Conservation (phyloP, 148 eudicot species). For the Mesembryanthemum crystallinum region DNA sequence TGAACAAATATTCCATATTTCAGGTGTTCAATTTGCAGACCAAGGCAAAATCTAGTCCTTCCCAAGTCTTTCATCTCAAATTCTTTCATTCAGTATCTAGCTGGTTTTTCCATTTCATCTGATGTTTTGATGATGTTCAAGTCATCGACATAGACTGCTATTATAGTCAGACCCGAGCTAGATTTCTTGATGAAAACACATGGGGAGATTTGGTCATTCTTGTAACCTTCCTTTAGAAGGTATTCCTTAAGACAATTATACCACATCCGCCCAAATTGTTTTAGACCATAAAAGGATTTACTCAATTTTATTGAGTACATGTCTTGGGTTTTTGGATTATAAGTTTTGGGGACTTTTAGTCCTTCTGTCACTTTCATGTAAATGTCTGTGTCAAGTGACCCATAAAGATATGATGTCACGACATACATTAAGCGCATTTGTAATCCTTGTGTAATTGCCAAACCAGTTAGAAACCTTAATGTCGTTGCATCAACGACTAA, state of each 20-base stretch:
- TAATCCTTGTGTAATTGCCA: background rate
- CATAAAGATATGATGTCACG: background rate
- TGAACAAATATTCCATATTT: background rate
- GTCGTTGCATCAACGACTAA: background rate
- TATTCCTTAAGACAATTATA: background rate
- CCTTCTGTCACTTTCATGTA: slow-evolving; percentile 1
- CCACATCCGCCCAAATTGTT: background rate
- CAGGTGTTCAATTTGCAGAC: background rate
- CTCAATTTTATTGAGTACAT: background rate
- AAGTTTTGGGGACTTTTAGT: too few relatives aligned
- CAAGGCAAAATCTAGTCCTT: background rate
- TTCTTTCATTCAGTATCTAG: too few relatives aligned
- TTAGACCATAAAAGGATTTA: slow-evolving; percentile 4
- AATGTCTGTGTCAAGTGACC: background rate
- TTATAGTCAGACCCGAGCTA: background rate
- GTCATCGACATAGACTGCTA: slow-evolving; percentile 13
- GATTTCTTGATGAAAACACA: slow-evolving; percentile 10
- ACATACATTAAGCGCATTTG: background rate
- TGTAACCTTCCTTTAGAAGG: background rate
- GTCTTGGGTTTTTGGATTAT: background rate
- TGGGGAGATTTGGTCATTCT: slow-evolving; percentile 3
- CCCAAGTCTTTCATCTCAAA: too few relatives aligned
- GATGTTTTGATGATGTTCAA: background rate
- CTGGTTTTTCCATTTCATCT: background rate
- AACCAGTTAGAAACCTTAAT: background rate